Evolutionary conservation across 495 filamentous ascomycete species (phyloP).

Genomic region (Evernia prunastri): DNA sequence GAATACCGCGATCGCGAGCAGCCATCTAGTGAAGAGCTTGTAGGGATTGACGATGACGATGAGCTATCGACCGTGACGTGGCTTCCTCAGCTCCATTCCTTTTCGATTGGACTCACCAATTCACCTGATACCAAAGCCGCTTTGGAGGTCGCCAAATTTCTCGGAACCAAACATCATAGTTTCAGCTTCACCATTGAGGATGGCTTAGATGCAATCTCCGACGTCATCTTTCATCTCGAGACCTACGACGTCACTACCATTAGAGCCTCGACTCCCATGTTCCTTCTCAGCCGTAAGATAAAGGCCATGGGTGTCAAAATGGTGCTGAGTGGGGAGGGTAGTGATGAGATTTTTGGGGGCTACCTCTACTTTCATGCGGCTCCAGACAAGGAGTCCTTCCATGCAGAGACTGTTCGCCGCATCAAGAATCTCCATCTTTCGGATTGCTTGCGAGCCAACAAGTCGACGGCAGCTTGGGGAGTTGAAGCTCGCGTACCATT

Average conservation of each 20-base stretch:
- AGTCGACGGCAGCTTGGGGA: constrained; percentile 98
- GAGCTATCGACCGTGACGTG: constrained; percentile 83
- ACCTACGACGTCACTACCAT: constrained; percentile 98
- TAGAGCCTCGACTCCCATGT: constrained; percentile 98
- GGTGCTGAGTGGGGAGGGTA: constrained; percentile 94
- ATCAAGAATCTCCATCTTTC: constrained; percentile 94
- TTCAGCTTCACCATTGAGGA: constrained; percentile 98
- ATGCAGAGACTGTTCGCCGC: constrained; percentile 83
- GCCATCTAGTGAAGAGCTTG: constrained; percentile 57
- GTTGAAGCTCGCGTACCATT: constrained; percentile 97
- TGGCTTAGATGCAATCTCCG: constrained; percentile 87
- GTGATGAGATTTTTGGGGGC: constrained; percentile 95
- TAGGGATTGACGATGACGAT: constrained; percentile 90
- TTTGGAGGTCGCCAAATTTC: constrained; percentile 82
- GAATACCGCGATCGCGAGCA: constrained; percentile 44
- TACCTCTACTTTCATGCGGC: constrained; percentile 98
- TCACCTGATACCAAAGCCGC: constrained; percentile 89
- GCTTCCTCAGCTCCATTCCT: constrained; percentile 91
- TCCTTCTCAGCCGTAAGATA: constrained; percentile 93
- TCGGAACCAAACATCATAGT: constrained; percentile 93
- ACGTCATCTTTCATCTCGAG: constrained; percentile 97
- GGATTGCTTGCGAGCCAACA: constrained; percentile 96
- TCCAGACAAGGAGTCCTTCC: constrained; percentile 83
- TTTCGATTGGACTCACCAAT: constrained; percentile 90
- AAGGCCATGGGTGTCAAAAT: constrained; percentile 99